Evolutionary conservation across 768 basidiomycete genomes (phyloP).

Genomic region (Pseudohyphozyma bogoriensis): DNA sequence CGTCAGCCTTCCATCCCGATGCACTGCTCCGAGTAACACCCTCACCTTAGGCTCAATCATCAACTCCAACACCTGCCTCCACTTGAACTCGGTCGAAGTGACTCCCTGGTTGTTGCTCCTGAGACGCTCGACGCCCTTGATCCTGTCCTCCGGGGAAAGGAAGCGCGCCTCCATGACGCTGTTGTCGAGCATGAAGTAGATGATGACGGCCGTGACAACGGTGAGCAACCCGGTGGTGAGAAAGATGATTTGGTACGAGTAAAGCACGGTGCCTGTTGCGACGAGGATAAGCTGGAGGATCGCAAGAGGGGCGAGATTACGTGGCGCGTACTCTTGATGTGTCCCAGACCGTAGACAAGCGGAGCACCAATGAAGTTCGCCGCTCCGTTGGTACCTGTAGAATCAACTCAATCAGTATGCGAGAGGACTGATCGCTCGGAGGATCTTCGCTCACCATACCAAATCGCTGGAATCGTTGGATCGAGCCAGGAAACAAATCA

Average conservation of each 20-base stretch:
- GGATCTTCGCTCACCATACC: too few relatives aligned
- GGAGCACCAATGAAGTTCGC: constrained; percentile 14
- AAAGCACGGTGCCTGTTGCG: too few relatives aligned
- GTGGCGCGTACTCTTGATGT: neutral
- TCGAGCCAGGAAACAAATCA: too few relatives aligned
- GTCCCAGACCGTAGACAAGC: constrained; percentile 16
- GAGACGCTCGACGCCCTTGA: constrained; percentile 31
- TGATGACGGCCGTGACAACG: constrained; percentile 12
- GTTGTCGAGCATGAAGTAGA: constrained; percentile 28
- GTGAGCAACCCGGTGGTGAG: constrained; percentile 25
- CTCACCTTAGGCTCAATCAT: constrained; percentile 21
- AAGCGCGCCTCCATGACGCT: constrained; percentile 24
- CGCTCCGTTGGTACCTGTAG: constrained; percentile 12
- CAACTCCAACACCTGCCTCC: constrained; percentile 22
- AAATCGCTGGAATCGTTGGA: too few relatives aligned
- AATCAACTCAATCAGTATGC: too few relatives aligned
- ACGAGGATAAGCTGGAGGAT: too few relatives aligned
- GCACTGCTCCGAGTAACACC: too few relatives aligned
- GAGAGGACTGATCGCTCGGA: too few relatives aligned
- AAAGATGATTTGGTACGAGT: constrained; percentile 29
- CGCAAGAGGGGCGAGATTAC: too few relatives aligned
- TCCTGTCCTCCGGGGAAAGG: constrained; percentile 29
- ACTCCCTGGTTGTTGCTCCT: constrained; percentile 23
- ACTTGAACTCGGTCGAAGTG: constrained; percentile 7
- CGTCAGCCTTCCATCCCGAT: too few relatives aligned